These are phyloP conservation scores for Olyra latifolia DNA, from an alignment of 176 grass and related monocot species.

Conservation along the genomic window DNA sequence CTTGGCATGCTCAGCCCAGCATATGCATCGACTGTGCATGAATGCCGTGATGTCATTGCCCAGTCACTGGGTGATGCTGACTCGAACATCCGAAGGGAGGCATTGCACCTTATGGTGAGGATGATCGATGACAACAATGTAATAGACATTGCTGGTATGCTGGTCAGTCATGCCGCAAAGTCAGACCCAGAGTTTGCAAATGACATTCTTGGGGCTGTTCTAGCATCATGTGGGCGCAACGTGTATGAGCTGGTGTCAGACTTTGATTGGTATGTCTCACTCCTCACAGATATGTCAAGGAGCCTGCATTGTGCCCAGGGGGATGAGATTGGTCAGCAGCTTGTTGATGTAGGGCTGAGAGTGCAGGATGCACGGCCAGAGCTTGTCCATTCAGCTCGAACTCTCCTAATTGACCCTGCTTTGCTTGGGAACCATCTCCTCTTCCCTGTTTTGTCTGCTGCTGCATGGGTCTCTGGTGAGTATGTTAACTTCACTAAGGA, in stretches of 20 bases:
- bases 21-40: slow-evolving; percentile 49
- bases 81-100: slow-evolving; percentile 60
- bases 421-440: slow-evolving; percentile 75
- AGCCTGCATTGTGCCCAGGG: slow-evolving; percentile 66
- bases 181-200: slow-evolving; percentile 80
- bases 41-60: slow-evolving; percentile 48
- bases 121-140: slow-evolving; percentile 53
- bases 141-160: slow-evolving; percentile 53
- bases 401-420: slow-evolving; percentile 82
- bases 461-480: slow-evolving; percentile 83
- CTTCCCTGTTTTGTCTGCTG: no score
- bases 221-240: slow-evolving; percentile 59
- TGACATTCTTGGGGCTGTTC: slow-evolving; percentile 68
- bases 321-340: slow-evolving; percentile 74
- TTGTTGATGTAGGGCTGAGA: slow-evolving; percentile 85
- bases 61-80: slow-evolving; percentile 70
- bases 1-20: slow-evolving; percentile 61
- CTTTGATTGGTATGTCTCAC: slow-evolving; percentile 88
- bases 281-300: slow-evolving; percentile 74
- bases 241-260: slow-evolving; percentile 81
- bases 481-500: slow-evolving; percentile 75
- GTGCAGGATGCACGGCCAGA: slow-evolving; percentile 79
- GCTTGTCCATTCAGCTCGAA: slow-evolving; percentile 61
- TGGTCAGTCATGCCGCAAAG: slow-evolving; percentile 63
- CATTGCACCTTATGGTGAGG: slow-evolving; percentile 63